A percentile compares a stretch with the other conserved stretches of the same genome.
These are phyloP conservation scores for Trypanosoma platydactyli DNA, from an alignment of 208 protist species.

Conservation along the genomic window DNA sequence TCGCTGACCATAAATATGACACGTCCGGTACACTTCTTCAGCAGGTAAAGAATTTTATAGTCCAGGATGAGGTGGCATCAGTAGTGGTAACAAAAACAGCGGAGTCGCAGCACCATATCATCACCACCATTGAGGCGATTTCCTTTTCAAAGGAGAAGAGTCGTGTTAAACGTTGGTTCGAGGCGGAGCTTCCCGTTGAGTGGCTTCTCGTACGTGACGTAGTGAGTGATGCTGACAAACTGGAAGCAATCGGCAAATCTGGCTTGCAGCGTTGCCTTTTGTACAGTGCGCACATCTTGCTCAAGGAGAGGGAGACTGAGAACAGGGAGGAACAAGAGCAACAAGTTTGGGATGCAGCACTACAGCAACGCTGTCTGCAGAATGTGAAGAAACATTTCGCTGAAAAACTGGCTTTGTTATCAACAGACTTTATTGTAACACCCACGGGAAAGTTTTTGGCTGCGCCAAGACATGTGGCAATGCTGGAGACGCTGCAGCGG, in stretches of 20 bases:
- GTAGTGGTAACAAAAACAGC: not conserved
- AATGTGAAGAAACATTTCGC: conserved; percentile 67
- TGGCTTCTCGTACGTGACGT: conserved; percentile 70
- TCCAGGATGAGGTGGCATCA: conserved; percentile 11
- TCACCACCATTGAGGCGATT: conserved; percentile 53
- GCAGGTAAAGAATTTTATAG: conserved; percentile 40
- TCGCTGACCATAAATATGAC: conserved; percentile 89
- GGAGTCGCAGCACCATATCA: conserved; percentile 8
- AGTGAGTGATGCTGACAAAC: conserved; percentile 86
- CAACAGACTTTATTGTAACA: conserved; percentile 67
- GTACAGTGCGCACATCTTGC: conserved; percentile 35
- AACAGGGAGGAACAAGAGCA: not conserved
- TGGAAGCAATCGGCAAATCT: conserved; percentile 73
- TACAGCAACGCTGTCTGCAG: conserved; percentile 41
- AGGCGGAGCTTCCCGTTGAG: conserved; percentile 32
- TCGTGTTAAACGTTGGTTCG: conserved; percentile 73
- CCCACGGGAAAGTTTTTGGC: conserved; percentile 55
- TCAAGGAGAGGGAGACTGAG: not conserved
- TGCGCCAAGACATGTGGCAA: conserved; percentile 40
- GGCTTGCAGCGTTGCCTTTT: conserved; percentile 77
- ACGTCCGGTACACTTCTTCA: conserved; percentile 34
- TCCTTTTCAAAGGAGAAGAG: conserved; percentile 83
- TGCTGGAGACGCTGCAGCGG: conserved; percentile 48
- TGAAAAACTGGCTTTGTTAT: conserved; percentile 66
- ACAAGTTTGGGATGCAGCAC: not conserved